A percentile compares a stretch with the other conserved stretches of the same genome.
These are phyloP conservation scores for Rhizoclosmatium globosum DNA, from an alignment of 192 early-diverging fungal genomes.

Conservation along the genomic window DNA sequence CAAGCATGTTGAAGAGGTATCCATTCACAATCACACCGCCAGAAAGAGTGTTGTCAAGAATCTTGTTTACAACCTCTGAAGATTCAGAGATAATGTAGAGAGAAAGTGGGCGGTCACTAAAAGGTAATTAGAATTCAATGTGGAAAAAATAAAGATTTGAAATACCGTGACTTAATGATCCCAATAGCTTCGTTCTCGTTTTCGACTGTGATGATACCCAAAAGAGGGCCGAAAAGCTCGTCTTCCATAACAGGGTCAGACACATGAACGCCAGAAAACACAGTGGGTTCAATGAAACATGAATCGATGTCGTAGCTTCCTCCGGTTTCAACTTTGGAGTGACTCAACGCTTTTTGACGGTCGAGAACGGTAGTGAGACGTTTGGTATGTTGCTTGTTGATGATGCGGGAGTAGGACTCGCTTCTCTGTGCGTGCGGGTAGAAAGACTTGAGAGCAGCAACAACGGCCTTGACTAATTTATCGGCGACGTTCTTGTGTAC, in stretches of 20 bases:
- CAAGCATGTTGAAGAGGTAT: slow-evolving; percentile 68
- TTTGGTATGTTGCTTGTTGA: slow-evolving; percentile 74
- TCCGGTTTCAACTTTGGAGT: slow-evolving; percentile 59
- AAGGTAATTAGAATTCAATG: neutral
- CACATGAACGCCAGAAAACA: slow-evolving; percentile 74
- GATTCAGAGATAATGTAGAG: slow-evolving; percentile 76
- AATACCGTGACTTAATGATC: slow-evolving; percentile 40
- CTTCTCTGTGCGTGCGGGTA: slow-evolving; percentile 50
- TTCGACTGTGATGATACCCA: slow-evolving; percentile 75
- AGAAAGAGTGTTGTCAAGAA: slow-evolving; percentile 77
- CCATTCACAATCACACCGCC: slow-evolving; percentile 85
- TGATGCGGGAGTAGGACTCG: slow-evolving; percentile 72
- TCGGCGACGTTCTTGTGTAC: slow-evolving; percentile 66
- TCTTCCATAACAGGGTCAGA: slow-evolving; percentile 71
- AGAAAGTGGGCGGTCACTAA: slow-evolving; percentile 69
- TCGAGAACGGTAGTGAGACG: slow-evolving; percentile 69
- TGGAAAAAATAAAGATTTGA: neutral
- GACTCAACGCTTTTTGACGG: slow-evolving; percentile 43
- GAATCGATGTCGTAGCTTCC: slow-evolving; percentile 63
- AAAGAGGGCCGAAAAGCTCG: slow-evolving; percentile 93
- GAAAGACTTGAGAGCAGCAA: slow-evolving; percentile 38
- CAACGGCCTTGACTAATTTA: slow-evolving; percentile 65
- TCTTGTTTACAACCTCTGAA: slow-evolving; percentile 56
- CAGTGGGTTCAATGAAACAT: slow-evolving; percentile 82
- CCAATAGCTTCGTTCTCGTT: slow-evolving; percentile 47